Base-by-base conservation (phyloP, 495 filamentous ascomycete genomes). In the Aspergillus kassunensis region DNA sequence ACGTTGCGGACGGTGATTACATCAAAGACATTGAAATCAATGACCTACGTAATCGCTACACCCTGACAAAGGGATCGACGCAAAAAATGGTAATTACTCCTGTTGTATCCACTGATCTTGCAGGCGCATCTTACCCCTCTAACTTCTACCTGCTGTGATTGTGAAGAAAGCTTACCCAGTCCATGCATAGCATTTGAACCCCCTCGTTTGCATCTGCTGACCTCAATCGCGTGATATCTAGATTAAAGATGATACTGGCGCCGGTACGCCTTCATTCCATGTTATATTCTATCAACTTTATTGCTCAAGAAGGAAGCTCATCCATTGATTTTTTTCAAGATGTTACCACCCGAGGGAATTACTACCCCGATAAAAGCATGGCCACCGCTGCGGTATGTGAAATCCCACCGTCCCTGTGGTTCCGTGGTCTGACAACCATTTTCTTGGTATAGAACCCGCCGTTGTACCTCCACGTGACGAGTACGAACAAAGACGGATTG, bases 181-280 rank as follows among this genome's bases (percentile, higher is more conserved):
- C 81, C 57, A 80, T 76, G 72, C 77, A 77, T 84, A 89, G 85
- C 84, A 87, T 80, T 75, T 77, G 63, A 78, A 65, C 75, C 69
- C 76, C 84, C 86, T 89, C 84, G 81, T 83, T 91, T 88, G 85
- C 90, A 90, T 87, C 86, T 95, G 91, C 93, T 98, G 86, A 98
- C 93, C 83, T 86, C 81, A 69, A 71, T 74, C 87, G 81, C 87
- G 81, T 93, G 88, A 83, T 67, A 88, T 89, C 68, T 96, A 98
- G 93, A 98, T 98, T 60, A 95, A 96, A 88, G 91, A 97, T 77
- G 88, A 97, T 65, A 97, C 93, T 87, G 93, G 93, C 84, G 92
- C 93, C 79, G 93, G 93, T 98, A 98, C 85, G 93, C 86, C 80
- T 76, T 67, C 70, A 78, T 56, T 71, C 80, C 67, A 70, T 63